Conservation (phyloP, 179 eudicot species). For the Silene coronaria region DNA sequence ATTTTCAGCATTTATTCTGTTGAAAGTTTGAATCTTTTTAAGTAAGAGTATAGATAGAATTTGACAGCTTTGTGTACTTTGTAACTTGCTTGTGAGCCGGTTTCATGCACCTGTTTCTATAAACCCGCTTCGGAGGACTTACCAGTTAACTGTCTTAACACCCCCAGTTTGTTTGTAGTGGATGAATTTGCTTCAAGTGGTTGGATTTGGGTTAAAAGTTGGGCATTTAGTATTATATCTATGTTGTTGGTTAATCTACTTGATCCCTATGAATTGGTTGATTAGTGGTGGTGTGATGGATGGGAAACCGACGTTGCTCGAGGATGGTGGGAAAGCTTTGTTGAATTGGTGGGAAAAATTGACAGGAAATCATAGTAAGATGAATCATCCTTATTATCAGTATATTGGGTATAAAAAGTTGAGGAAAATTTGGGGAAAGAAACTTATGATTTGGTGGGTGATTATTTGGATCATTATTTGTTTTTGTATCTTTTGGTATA, state of each 20-base stretch:
- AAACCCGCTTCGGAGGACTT: too few species aligned
- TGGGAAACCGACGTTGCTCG: slow-evolving; percentile 37
- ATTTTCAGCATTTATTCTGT: slow-evolving; percentile 16
- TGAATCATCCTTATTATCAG: slow-evolving; percentile 44
- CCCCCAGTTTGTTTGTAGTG: slow-evolving; percentile 19
- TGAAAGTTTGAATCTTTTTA: slow-evolving; percentile 15
- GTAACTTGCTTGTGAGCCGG: too few species aligned
- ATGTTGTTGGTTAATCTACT: slow-evolving; percentile 60
- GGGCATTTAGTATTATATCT: slow-evolving; percentile 57
- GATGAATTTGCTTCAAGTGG: slow-evolving; percentile 69
- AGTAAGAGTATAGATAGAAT: slow-evolving; percentile 1
- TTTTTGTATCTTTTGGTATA: slow-evolving; percentile 41
- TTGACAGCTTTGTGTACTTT: slow-evolving; percentile 16
- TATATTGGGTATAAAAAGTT: slow-evolving; percentile 47
- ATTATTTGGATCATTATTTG: slow-evolving; percentile 41
- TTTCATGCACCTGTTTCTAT: too few species aligned
- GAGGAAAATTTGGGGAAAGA: slow-evolving; percentile 52
- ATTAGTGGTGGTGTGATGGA: slow-evolving; percentile 58
- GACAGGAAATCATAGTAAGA: slow-evolving; percentile 40
- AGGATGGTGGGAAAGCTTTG: slow-evolving; percentile 44
- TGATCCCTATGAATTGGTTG: slow-evolving; percentile 61
- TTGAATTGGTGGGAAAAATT: slow-evolving; percentile 48
- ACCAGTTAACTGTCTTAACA: too few species aligned
- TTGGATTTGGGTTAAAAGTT: slow-evolving; percentile 65
- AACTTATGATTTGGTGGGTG: slow-evolving; percentile 52